A percentile compares a stretch with the other conserved stretches of the same genome.
These are phyloP conservation scores for Ascoidea asiatica DNA, from an alignment of 805 yeast species.

Conservation along the genomic window DNA sequence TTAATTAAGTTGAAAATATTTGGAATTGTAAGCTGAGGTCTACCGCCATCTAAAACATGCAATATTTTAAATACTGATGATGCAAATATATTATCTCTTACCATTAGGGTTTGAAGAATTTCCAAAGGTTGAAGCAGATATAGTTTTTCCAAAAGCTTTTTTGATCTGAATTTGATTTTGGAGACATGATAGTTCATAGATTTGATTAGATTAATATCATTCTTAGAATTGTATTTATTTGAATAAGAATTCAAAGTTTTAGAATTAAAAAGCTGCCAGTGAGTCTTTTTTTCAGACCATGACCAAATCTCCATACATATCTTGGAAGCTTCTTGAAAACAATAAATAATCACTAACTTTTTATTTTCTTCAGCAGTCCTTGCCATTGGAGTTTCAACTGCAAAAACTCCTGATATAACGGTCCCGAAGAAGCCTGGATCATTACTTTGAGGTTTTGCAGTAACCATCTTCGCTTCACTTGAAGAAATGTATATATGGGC, in stretches of 20 bases:
- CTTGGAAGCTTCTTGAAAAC: slow-evolving; percentile 46
- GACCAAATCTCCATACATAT: slow-evolving; percentile 56
- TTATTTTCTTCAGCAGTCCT: slow-evolving; percentile 37
- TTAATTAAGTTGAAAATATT: slow-evolving; percentile 43
- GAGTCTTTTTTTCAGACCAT: slow-evolving; percentile 37
- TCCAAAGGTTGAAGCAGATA: slow-evolving; percentile 61
- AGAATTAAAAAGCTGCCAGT: slow-evolving; percentile 6
- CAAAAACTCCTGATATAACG: slow-evolving; percentile 70
- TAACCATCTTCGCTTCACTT: slow-evolving; percentile 11
- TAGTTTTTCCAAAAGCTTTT: slow-evolving; percentile 48
- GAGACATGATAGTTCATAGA: slow-evolving; percentile 35
- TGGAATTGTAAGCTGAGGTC: slow-evolving; percentile 64
- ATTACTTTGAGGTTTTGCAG: slow-evolving; percentile 6
- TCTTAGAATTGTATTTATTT: slow-evolving; percentile 6
- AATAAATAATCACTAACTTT: slow-evolving; percentile 40
- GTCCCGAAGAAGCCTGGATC: slow-evolving; percentile 26
- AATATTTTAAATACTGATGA: slow-evolving; percentile 40
- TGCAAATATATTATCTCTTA: slow-evolving; percentile 15
- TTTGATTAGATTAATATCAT: slow-evolving; percentile 14
- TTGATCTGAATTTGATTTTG: slow-evolving; percentile 56
- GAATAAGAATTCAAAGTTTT: background rate
- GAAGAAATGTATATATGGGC: slow-evolving; percentile 9
- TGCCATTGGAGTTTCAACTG: slow-evolving; percentile 46
- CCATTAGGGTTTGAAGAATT: slow-evolving; percentile 52
- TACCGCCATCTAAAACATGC: slow-evolving; percentile 77